A percentile compares a stretch with the other conserved stretches of the same genome.
These are phyloP conservation scores for Sporothrix brasiliensis DNA, from an alignment of 2,329 filamentous ascomycete species.

Conservation along the genomic window DNA sequence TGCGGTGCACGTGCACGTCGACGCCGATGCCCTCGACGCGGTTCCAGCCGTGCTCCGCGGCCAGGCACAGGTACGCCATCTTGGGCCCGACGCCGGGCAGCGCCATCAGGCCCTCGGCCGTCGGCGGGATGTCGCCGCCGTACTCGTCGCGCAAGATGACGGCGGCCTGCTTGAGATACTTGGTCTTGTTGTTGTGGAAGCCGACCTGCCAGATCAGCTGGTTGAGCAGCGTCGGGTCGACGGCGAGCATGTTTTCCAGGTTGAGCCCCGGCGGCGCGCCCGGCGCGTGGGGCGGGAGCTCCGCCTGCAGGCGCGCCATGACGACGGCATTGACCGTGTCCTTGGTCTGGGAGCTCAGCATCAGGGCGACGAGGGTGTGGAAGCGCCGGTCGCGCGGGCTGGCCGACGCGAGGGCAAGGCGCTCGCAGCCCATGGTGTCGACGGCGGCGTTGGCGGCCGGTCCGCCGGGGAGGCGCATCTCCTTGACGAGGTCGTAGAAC, in stretches of 20 bases:
- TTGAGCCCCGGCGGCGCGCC: constrained; percentile 62
- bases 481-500: constrained; percentile 74
- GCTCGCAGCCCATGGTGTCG: constrained; percentile 96
- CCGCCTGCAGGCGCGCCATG: constrained; percentile 76
- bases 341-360: constrained; percentile 92
- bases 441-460: constrained; percentile 76
- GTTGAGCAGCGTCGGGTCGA: constrained; percentile 67
- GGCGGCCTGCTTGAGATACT: constrained; percentile 72
- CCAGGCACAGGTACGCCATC: constrained; percentile 89
- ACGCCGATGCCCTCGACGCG: constrained; percentile 79
- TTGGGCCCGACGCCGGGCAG: constrained; percentile 90
- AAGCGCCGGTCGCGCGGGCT: constrained; percentile 67
- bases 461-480: constrained; percentile 67
- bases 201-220: constrained; percentile 80
- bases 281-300: constrained; percentile 60
- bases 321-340: constrained; percentile 86
- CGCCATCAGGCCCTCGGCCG: constrained; percentile 71
- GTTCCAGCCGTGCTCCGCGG: constrained; percentile 64
- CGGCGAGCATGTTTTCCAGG: constrained; percentile 74
- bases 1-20: constrained; percentile 92
- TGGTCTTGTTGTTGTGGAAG: constrained; percentile 94
- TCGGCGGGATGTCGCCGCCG: constrained; percentile 76
- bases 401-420: constrained; percentile 61
- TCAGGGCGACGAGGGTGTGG: constrained; percentile 83
- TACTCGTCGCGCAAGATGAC: constrained; percentile 71